Conservation (phyloP, 2,329 filamentous ascomycete species). For the Fusarium sp. region DNA sequence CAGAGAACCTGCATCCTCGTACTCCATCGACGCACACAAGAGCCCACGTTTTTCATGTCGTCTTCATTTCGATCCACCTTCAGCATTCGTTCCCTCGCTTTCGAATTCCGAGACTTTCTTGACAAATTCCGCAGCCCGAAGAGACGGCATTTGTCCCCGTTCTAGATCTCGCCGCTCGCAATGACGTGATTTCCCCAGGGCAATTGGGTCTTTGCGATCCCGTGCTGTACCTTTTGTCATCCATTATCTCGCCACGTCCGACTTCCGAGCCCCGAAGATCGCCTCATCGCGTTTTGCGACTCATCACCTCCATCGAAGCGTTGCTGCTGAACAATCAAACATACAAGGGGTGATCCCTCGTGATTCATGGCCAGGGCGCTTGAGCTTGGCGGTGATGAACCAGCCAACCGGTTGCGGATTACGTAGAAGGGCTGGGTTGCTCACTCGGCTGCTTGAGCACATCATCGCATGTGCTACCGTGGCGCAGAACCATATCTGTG, state of each 20-base stretch:
- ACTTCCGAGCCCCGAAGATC: slow-evolving; percentile 29
- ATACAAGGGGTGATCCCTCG: neutral
- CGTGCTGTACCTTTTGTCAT: slow-evolving; percentile 18
- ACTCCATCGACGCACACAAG: neutral
- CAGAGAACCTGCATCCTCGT: neutral
- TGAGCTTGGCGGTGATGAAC: neutral
- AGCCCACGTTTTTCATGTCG: neutral
- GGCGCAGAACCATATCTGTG: slow-evolving; percentile 32
- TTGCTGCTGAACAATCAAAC: slow-evolving; percentile 10
- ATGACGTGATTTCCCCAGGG: slow-evolving; percentile 33
- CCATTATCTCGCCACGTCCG: slow-evolving; percentile 31
- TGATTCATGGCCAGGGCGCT: slow-evolving; percentile 17
- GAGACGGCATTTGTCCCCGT: neutral
- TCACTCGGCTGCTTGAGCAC: slow-evolving; percentile 35
- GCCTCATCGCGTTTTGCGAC: slow-evolving; percentile 6
- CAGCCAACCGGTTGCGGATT: slow-evolving; percentile 9
- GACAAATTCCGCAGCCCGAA: neutral
- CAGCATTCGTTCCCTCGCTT: slow-evolving; percentile 3
- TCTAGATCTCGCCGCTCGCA: slow-evolving; percentile 6
- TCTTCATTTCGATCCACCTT: slow-evolving; percentile 15
- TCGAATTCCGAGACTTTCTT: neutral
- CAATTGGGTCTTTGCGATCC: slow-evolving; percentile 1
- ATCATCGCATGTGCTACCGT: slow-evolving; percentile 31
- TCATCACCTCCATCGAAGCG: slow-evolving; percentile 8
- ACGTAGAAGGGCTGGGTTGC: slow-evolving; percentile 21